Base-by-base conservation (phyloP, 2,329 filamentous ascomycete genomes). In the Sporothrix pallida region DNA sequence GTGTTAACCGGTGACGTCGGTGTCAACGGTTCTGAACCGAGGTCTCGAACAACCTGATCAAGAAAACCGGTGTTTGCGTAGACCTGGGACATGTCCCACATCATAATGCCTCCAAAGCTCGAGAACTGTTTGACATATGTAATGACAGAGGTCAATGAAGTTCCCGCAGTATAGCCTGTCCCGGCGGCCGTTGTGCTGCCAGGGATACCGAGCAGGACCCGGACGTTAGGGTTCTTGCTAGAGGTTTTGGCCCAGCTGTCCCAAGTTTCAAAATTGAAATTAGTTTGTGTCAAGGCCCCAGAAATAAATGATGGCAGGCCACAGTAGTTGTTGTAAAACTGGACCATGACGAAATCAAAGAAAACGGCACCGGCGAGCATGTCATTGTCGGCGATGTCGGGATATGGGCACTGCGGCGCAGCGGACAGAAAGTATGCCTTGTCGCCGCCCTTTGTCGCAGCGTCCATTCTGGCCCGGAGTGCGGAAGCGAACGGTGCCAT, bases 291-390 rank as follows among this genome's bases (percentile, higher is more conserved):
- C 13, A 77, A 72, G 0, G 82, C 74, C 4, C 86, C 86, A 0
- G 81, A 72, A 0, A 81, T 77, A 81, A 85, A 93, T 42, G 84
- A 85, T 75, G 84, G 80, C 0, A 88, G 81, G 17, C 89, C 89
- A 79, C 91, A 93, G 79, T 83, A 88, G 83, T 91, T 92, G 84
- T 91, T 91, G 81, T 91, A 91, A 81, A 91, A 91, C 80, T 92
- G 89, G 44, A 91, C 85, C 80, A 87, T 87, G 75, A 91, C 80
- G 37, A 87, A 89, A 78, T 91, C 89, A 74, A 91, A 87, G 15
- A 80, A 77, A 8, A 91, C 87, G 1, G 82, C 81, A 0, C 84
- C 86, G 74, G 86, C 81, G 50, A 92, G 84, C 80, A 89, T 87
- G 8, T 85, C 83, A 74, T 87, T 84, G 76, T 89, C 85, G 42